These are phyloP conservation scores for Rhizopogon hawkerae DNA, from an alignment of 1,284 basidiomycete species.

Conservation along the genomic window DNA sequence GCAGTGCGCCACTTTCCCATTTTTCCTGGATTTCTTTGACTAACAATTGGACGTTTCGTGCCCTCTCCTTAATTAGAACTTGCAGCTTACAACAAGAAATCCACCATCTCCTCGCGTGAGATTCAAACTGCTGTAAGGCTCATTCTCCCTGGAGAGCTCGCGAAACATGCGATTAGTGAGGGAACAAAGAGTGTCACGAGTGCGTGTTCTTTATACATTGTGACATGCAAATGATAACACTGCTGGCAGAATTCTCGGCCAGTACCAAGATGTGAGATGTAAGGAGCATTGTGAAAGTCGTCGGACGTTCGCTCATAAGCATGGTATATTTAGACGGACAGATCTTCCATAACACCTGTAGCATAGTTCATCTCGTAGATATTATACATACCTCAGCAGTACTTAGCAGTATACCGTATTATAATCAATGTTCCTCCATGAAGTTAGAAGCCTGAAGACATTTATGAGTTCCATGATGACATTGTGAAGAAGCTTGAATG, in stretches of 20 bases:
- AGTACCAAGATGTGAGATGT: no score
- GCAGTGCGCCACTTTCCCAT: constrained; percentile 16
- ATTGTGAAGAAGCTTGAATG: background rate
- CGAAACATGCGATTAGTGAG: constrained; percentile 54
- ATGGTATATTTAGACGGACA: background rate
- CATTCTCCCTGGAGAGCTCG: constrained; percentile 65
- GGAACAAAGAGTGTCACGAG: constrained; percentile 49
- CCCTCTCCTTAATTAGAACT: constrained; percentile 38
- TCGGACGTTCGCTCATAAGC: background rate
- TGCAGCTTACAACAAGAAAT: constrained; percentile 69
- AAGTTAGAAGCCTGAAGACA: constrained; percentile 31
- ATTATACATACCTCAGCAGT: constrained; percentile 12
- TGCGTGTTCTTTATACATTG: constrained; percentile 15
- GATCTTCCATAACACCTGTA: constrained; percentile 13
- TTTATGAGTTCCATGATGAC: constrained; percentile 20
- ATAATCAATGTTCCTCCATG: background rate
- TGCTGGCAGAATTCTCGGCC: constrained; percentile 1
- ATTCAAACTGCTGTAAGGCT: constrained; percentile 73
- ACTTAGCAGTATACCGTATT: background rate
- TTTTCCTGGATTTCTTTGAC: background rate
- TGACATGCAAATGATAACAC: background rate
- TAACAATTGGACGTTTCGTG: background rate
- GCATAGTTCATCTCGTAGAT: constrained; percentile 15
- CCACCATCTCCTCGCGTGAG: constrained; percentile 72
- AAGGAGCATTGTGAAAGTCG: no score